These are phyloP conservation scores for Fonsecaea pedrosoi DNA, from an alignment of 2,329 filamentous ascomycete species.

Conservation along the genomic window DNA sequence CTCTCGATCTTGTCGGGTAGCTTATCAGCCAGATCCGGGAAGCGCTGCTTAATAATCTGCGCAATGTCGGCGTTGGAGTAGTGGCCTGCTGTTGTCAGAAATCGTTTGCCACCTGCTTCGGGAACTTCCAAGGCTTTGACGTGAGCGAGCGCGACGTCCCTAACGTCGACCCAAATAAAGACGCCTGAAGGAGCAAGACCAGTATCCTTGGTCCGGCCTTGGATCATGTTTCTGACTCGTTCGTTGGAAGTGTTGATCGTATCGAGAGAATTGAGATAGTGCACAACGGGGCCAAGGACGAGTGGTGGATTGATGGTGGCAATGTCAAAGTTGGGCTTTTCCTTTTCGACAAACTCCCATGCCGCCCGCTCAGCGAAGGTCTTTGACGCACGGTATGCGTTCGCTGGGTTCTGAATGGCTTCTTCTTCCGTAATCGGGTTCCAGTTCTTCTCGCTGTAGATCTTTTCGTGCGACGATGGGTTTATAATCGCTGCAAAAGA, in stretches of 20 bases:
- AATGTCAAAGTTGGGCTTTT: slow-evolving; percentile 65
- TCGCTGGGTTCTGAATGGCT: slow-evolving; percentile 44
- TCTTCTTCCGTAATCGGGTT: slow-evolving; percentile 55
- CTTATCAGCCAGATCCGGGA: slow-evolving; percentile 51
- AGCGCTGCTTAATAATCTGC: slow-evolving; percentile 51
- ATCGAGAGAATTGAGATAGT: slow-evolving; percentile 68
- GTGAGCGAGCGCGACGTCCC: slow-evolving; percentile 57
- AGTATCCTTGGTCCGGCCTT: slow-evolving; percentile 33
- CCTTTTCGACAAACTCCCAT: slow-evolving; percentile 67
- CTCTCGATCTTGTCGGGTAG: slow-evolving; percentile 62
- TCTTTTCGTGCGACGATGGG: slow-evolving; percentile 45
- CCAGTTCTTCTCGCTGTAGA: slow-evolving; percentile 51
- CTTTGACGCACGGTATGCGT: slow-evolving; percentile 61
- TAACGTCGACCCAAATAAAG: slow-evolving; percentile 64
- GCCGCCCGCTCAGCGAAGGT: slow-evolving; percentile 70
- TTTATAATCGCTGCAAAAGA: slow-evolving; percentile 72
- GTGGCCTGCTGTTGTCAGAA: slow-evolving; percentile 52
- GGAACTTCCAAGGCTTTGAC: slow-evolving; percentile 54
- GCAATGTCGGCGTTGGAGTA: slow-evolving; percentile 53
- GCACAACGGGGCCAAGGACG: slow-evolving; percentile 68
- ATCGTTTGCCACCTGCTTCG: slow-evolving; percentile 55
- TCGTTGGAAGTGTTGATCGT: slow-evolving; percentile 76
- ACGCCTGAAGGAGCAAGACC: slow-evolving; percentile 55
- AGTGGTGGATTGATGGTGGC: slow-evolving; percentile 68
- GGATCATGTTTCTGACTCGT: slow-evolving; percentile 61